phyloP scores from a whole-genome alignment of 2,329 filamentous ascomycete species.

The Fusarium solani-melongenae region DNA sequence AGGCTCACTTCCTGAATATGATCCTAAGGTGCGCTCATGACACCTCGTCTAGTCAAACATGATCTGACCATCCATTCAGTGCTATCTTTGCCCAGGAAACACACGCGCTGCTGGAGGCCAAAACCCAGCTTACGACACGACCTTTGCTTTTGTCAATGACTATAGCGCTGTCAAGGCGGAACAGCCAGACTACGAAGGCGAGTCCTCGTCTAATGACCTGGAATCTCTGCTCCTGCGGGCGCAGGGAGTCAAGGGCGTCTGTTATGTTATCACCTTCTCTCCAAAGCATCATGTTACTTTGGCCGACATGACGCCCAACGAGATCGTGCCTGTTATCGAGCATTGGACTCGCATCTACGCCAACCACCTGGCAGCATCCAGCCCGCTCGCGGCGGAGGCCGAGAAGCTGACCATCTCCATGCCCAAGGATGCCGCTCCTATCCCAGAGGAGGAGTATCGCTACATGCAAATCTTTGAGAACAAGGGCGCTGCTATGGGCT shows the following conservation, averaged over 20 bases:
- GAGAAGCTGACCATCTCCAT: conserved; percentile 55
- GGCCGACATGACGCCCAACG: conserved; percentile 81
- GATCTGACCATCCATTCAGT: conserved; percentile 59
- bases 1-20: conserved; percentile 80
- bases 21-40: conserved; percentile 68
- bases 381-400: conserved; percentile 64
- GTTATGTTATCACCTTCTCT: conserved; percentile 96
- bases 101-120: conserved; percentile 84
- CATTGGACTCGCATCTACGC: conserved; percentile 94
- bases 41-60: conserved; percentile 2
- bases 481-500: conserved; percentile 97
- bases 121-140: conserved; percentile 88
- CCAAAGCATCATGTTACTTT: conserved; percentile 91
- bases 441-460: conserved; percentile 80
- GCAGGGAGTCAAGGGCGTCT: conserved; percentile 90
- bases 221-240: conserved; percentile 83
- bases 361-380: conserved; percentile 79
- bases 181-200: conserved; percentile 78
- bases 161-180: conserved; percentile 96
- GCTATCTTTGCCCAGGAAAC: conserved; percentile 95
- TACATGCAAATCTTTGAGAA: conserved; percentile 99
- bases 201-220: conserved; percentile 64
- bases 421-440: conserved; percentile 48
- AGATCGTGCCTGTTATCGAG: conserved; percentile 86
- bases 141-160: conserved; percentile 96